Conservation (phyloP, 306 rosid genomes). For the Corylus avellana region DNA sequence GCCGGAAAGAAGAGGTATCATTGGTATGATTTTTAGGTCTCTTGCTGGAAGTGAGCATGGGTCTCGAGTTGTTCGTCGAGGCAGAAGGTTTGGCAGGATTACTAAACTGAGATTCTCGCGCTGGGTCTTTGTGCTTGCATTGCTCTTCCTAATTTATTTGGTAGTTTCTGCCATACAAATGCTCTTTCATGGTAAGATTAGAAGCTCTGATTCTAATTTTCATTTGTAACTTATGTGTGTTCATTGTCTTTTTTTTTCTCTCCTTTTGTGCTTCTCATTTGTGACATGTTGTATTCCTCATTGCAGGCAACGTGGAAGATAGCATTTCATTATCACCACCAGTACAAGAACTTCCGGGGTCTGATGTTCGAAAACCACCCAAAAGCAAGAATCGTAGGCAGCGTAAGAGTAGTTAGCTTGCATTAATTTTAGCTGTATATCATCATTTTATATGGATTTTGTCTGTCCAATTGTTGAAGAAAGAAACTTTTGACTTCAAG, state of each 20-base stretch:
- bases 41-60: conserved; percentile 38
- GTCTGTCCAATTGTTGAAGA: background rate
- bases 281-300: background rate
- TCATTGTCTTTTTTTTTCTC: conserved; percentile 6
- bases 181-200: conserved; percentile 57
- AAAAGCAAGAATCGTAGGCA: conserved; percentile 59
- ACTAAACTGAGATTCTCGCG: conserved; percentile 47
- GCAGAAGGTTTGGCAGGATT: conserved; percentile 68
- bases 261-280: conserved; percentile 5
- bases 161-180: conserved; percentile 57
- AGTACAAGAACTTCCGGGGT: conserved; percentile 22
- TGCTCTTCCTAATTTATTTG: conserved; percentile 49
- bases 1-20: conserved; percentile 52
- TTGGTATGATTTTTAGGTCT: conserved; percentile 29
- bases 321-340: conserved; percentile 25
- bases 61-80: conserved; percentile 56
- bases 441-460: conserved; percentile 6
- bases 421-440: conserved; percentile 10
- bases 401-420: conserved; percentile 50
- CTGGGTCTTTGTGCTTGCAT: conserved; percentile 47
- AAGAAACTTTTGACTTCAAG: conserved; percentile 14
- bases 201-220: conserved; percentile 13
- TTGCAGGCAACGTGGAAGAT: conserved; percentile 55
- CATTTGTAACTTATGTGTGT: background rate
- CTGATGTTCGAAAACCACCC: conserved; percentile 36